phyloP scores from a whole-genome alignment of 1,139 yeast species.

The Yamadazyma diospyri region DNA sequence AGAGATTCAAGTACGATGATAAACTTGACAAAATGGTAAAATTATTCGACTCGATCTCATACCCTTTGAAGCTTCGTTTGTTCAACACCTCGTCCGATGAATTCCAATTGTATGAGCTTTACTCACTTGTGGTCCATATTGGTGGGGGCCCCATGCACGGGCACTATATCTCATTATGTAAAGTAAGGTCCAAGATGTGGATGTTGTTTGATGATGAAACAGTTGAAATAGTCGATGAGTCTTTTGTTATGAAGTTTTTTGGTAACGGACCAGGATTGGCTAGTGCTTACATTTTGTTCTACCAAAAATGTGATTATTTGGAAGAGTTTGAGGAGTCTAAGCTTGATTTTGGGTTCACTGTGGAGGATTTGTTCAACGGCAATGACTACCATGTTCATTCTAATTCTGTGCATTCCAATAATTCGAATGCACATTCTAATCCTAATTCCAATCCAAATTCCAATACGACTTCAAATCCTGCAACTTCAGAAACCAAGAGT shows the following conservation, averaged over 20 bases:
- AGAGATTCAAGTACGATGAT: slow-evolving; percentile 89
- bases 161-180: slow-evolving; percentile 85
- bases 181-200: slow-evolving; percentile 82
- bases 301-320: slow-evolving; percentile 32
- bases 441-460: not conserved
- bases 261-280: slow-evolving; percentile 90
- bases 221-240: slow-evolving; percentile 83
- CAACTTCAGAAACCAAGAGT: not conserved
- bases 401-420: not conserved
- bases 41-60: slow-evolving; percentile 78
- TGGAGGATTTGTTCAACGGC: slow-evolving; percentile 34
- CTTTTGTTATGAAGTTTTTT: slow-evolving; percentile 78
- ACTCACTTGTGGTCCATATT: slow-evolving; percentile 85
- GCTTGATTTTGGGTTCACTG: slow-evolving; percentile 34
- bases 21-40: slow-evolving; percentile 78
- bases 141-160: slow-evolving; percentile 99
- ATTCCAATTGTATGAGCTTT: slow-evolving; percentile 66
- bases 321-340: slow-evolving; percentile 21
- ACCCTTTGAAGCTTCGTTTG: slow-evolving; percentile 70
- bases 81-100: slow-evolving; percentile 58
- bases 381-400: slow-evolving; percentile 11
- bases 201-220: slow-evolving; percentile 91
- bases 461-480: not conserved
- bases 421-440: not conserved
- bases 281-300: slow-evolving; percentile 86